These are phyloP conservation scores for Glaciozyma antarctica DNA, from an alignment of 768 basidiomycete species.

Conservation along the genomic window DNA sequence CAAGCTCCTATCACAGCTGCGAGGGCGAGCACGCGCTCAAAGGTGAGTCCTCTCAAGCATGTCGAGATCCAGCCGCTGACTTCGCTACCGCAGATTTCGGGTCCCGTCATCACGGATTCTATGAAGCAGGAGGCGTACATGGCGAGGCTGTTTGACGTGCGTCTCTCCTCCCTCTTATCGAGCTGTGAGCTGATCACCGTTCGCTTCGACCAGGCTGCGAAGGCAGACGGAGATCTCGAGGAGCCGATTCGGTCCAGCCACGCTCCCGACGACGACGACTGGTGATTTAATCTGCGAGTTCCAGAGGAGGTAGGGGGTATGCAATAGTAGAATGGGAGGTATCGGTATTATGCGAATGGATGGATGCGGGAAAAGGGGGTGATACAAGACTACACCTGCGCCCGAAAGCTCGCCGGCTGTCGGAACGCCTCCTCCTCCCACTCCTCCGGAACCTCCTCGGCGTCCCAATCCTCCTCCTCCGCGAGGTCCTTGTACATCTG, in stretches of 20 bases:
- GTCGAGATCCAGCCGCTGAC: not conserved
- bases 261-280: slow-evolving; percentile 37
- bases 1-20: slow-evolving; percentile 37
- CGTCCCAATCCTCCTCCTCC: too few species aligned
- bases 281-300: slow-evolving; percentile 16
- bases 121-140: slow-evolving; percentile 38
- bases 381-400: not conserved
- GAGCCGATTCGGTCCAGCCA: slow-evolving; percentile 17
- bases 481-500: too few species aligned
- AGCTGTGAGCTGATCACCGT: too few species aligned
- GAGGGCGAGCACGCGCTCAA: slow-evolving; percentile 30
- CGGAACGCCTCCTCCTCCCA: too few species aligned
- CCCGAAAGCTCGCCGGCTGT: not conserved
- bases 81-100: slow-evolving; percentile 28
- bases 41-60: slow-evolving; percentile 5
- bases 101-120: slow-evolving; percentile 36
- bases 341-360: too few species aligned
- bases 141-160: slow-evolving; percentile 37
- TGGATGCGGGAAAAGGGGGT: too few species aligned
- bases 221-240: slow-evolving; percentile 32
- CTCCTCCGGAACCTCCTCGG: too few species aligned
- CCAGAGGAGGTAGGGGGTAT: too few species aligned
- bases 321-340: too few species aligned
- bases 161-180: not conserved
- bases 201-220: slow-evolving; percentile 29